Conservation (phyloP, 176 grass and related monocot genomes). For the Rhipidocladum racemiflorum region DNA sequence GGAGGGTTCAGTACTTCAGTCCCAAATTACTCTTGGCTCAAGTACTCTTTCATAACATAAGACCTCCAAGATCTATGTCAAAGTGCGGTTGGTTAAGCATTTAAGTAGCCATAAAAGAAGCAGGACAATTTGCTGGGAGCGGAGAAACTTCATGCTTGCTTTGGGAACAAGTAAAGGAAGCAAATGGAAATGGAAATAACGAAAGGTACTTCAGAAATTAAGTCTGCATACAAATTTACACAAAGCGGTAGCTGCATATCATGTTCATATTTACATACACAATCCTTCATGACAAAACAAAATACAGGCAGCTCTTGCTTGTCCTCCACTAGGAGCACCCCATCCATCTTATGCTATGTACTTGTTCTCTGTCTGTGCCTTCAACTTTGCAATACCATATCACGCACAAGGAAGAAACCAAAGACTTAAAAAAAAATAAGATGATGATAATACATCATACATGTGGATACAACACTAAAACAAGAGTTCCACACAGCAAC, state of each 20-base stretch:
- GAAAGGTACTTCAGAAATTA: neutral
- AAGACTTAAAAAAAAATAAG: neutral
- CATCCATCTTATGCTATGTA: conserved; percentile 29
- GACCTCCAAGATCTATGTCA: neutral
- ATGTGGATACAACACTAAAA: conserved; percentile 68
- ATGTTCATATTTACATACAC: conserved; percentile 46
- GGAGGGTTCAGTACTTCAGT: neutral
- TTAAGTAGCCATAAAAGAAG: neutral
- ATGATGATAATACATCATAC: conserved; percentile 24
- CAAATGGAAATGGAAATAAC: neutral
- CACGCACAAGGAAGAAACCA: conserved; percentile 13
- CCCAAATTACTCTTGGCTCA: neutral
- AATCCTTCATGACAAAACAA: conserved; percentile 28
- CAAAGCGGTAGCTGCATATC: conserved; percentile 19
- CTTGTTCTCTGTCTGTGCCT: neutral
- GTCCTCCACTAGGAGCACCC: conserved; percentile 27
- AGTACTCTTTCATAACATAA: neutral
- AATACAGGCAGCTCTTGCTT: conserved; percentile 35
- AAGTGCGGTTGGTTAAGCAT: neutral
- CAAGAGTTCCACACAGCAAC: conserved; percentile 53
- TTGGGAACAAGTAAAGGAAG: neutral
- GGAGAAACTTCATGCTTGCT: neutral
- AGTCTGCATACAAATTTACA: neutral
- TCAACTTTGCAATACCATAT: conserved; percentile 38
- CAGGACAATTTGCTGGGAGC: neutral